phyloP scores from a whole-genome alignment of 1,284 basidiomycete genomes.

The Sanghuangporus weigelae region DNA sequence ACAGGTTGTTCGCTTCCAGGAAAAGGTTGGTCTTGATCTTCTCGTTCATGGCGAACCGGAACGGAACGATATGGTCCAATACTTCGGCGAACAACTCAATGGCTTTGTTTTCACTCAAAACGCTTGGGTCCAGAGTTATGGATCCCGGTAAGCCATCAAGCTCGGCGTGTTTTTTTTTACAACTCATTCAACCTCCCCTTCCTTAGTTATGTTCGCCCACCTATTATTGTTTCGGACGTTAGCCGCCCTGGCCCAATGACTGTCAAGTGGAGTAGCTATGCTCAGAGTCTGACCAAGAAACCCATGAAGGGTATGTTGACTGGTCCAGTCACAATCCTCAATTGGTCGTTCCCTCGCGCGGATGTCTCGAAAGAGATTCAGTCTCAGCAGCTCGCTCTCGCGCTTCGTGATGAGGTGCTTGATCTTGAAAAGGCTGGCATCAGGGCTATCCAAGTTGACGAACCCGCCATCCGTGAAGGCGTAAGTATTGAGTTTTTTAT shows the following conservation, averaged over 20 bases:
- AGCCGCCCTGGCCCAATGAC: constrained; percentile 93
- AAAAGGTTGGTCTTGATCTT: constrained; percentile 93
- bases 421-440: constrained; percentile 99
- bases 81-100: constrained; percentile 96
- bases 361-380: constrained; percentile 96
- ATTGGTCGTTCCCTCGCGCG: constrained; percentile 99
- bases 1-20: constrained; percentile 93
- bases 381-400: constrained; percentile 97
- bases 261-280: constrained; percentile 95
- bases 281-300: constrained; percentile 89
- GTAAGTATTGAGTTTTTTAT: constrained; percentile 35
- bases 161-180: background rate
- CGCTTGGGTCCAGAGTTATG: constrained; percentile 99
- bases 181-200: constrained; percentile 27
- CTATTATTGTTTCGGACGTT: constrained; percentile 98
- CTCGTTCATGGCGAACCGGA: constrained; percentile 99
- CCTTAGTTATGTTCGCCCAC: constrained; percentile 93
- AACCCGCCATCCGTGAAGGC: constrained; percentile 99
- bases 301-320: constrained; percentile 99
- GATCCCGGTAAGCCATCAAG: constrained; percentile 60
- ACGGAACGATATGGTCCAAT: constrained; percentile 99
- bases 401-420: constrained; percentile 96
- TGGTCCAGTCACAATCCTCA: constrained; percentile 95
- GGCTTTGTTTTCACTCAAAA: constrained; percentile 99
- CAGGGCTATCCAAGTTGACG: constrained; percentile 98